Evolutionary conservation across 768 basidiomycete genomes (phyloP), one percentile per base, ranked within the genome.

Genomic region (Rhizopogon vinicolor): DNA sequence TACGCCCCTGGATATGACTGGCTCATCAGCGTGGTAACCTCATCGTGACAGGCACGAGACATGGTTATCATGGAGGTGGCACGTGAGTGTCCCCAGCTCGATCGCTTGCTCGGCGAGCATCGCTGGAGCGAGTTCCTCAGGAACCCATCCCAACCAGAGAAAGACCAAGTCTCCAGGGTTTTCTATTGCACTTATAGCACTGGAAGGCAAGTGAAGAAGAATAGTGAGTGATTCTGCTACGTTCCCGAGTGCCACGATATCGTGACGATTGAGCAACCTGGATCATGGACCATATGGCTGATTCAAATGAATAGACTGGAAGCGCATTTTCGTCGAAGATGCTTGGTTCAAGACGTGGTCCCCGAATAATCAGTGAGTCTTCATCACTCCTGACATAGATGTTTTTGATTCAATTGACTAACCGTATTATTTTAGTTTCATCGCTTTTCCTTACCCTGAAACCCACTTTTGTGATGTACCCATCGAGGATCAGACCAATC

Each of bases 21-120:
- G 55, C 58, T 4, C 31, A 33, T 48, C 25, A 2, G 2, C 33
- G 12, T 40, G 9, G 9, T 16, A 28, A 49, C 16, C 10, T 18
- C 12, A 19, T 12, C 5, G 4, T 5, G 46, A 40, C 28, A 77
- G 76, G 74, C 78, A 1, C 75, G 71, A 9, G 75, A 68, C 49
- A 77, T 74, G 69, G 69, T 80, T 43, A 73, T 80, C 49, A 66
- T 80, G 55, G 78, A 78, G 44, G 61, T 80, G 28, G 64, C 56
- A 25, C 65, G 73, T 19, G 49, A 63, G 1, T 73, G 69, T 28
- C 48, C 59, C 3, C 46, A 66, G 10, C 70, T 74, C 60, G 64
- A 71, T n/a, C 51, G 54, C 5, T 58, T 79, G 5, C 71, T 80
- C 25, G 78, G 78, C 4, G 67, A 61, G 45, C 78, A 80, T 59